Conservation (phyloP, 306 rosid species). For the Cicer cuneatum region DNA sequence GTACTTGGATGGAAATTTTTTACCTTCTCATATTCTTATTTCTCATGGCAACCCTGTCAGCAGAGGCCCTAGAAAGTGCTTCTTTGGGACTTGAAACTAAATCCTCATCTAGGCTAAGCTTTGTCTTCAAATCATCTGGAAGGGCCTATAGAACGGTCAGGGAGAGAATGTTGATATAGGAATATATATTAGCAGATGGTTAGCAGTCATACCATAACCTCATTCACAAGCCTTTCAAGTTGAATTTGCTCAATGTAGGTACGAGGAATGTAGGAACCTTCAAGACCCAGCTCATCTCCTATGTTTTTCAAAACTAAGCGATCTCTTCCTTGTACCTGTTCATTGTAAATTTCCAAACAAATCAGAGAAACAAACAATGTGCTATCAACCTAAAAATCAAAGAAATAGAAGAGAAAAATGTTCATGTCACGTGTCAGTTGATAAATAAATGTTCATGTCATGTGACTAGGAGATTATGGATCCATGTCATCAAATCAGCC, state of each 20-base stretch:
- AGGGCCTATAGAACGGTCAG: conserved; percentile 75
- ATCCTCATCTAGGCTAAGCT: conserved; percentile 94
- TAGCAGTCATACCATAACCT: conserved; percentile 85
- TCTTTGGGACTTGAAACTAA: conserved; percentile 93
- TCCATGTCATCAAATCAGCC: neutral
- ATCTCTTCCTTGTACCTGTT: conserved; percentile 96
- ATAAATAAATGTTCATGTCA: conserved; percentile 29
- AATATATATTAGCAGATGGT: conserved; percentile 30
- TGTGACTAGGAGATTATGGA: conserved; percentile 10
- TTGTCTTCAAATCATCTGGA: conserved; percentile 97
- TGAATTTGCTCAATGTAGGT: conserved; percentile 99
- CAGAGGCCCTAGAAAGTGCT: conserved; percentile 91
- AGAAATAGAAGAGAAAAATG: conserved; percentile 23
- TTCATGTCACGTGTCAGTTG: neutral
- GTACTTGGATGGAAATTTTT: conserved; percentile 30
- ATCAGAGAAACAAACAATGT: conserved; percentile 1
- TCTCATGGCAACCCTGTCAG: conserved; percentile 81
- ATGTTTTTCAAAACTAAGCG: conserved; percentile 65
- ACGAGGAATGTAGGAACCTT: conserved; percentile 95
- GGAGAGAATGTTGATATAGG: conserved; percentile 31
- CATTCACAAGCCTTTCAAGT: conserved; percentile 94
- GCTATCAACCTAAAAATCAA: conserved; percentile 19
- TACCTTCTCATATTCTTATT: conserved; percentile 81
- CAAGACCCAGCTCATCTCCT: conserved; percentile 88
- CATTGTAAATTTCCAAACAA: conserved; percentile 31